phyloP scores from a whole-genome alignment of 805 yeast genomes.

The Wickerhamiella musiphila region DNA sequence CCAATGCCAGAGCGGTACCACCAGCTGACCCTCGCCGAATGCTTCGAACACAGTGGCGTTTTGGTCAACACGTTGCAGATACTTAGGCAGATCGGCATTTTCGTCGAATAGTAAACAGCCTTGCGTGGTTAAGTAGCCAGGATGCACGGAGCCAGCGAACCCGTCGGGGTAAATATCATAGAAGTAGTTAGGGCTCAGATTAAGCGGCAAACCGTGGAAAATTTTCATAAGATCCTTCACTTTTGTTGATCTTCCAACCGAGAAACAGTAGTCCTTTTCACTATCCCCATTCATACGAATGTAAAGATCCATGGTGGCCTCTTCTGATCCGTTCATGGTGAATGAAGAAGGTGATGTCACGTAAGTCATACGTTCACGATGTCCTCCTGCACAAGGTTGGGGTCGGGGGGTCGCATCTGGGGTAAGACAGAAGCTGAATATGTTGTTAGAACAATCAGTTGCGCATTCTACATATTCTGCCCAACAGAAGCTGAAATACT shows the following conservation, averaged over 20 bases:
- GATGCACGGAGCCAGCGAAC: conserved; percentile 43
- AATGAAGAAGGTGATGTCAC: too few species aligned
- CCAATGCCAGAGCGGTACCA: conserved; percentile 54
- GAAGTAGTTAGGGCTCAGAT: conserved; percentile 66
- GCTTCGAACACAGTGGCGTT: conserved; percentile 39
- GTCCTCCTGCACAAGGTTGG: too few species aligned
- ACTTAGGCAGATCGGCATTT: conserved; percentile 34
- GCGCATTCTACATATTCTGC: too few species aligned
- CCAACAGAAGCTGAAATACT: too few species aligned
- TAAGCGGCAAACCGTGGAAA: conserved; percentile 50
- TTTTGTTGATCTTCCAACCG: conserved; percentile 37
- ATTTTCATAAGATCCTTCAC: conserved; percentile 43
- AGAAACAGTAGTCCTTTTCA: conserved; percentile 83
- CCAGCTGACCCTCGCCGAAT: conserved; percentile 80
- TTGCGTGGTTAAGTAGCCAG: conserved; percentile 68
- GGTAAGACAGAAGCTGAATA: too few species aligned
- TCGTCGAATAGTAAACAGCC: conserved; percentile 61
- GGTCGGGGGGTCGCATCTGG: too few species aligned
- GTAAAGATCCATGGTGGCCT: conserved; percentile 27
- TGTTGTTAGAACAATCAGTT: too few species aligned
- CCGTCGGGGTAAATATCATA: conserved; percentile 47
- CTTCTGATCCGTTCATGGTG: background rate
- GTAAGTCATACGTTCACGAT: too few species aligned
- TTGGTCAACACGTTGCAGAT: conserved; percentile 28
- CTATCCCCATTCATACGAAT: conserved; percentile 70